These are phyloP conservation scores for Penicillium coffeae DNA, from an alignment of 495 filamentous ascomycete genomes.

Conservation along the genomic window DNA sequence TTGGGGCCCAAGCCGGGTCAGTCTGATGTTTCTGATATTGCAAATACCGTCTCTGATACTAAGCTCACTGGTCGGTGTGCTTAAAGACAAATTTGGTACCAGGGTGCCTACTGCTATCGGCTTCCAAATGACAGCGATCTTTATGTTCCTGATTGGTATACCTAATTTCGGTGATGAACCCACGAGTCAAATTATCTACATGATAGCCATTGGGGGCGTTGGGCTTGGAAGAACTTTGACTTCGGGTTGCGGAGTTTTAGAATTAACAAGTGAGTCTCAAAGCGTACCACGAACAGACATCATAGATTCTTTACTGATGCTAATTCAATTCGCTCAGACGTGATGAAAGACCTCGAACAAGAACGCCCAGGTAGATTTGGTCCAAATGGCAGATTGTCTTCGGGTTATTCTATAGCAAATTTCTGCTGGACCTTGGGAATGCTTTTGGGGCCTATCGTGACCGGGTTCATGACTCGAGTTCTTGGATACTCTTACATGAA, in stretches of 20 bases:
- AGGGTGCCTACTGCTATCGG: slow-evolving; percentile 8
- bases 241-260: not conserved
- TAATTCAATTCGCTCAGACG: not conserved
- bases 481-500: slow-evolving; percentile 10
- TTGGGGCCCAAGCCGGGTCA: slow-evolving; percentile 7
- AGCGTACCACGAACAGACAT: not conserved
- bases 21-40: slow-evolving; percentile 15
- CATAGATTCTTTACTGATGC: not conserved
- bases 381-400: not conserved
- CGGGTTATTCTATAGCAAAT: not conserved
- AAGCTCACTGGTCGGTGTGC: not conserved
- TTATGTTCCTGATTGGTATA: slow-evolving; percentile 8
- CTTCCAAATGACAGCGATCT: not conserved
- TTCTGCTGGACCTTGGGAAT: slow-evolving; percentile 3
- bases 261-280: slow-evolving; percentile 4
- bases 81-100: slow-evolving; percentile 11
- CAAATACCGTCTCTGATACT: slow-evolving; percentile 8
- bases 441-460: slow-evolving; percentile 3
- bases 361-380: slow-evolving; percentile 3
- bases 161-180: not conserved
- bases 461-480: not conserved
- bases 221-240: not conserved
- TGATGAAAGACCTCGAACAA: not conserved
- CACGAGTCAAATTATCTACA: not conserved
- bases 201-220: not conserved